Base-by-base conservation (phyloP, 2,329 filamentous ascomycete genomes). In the Colletotrichum limetticola region DNA sequence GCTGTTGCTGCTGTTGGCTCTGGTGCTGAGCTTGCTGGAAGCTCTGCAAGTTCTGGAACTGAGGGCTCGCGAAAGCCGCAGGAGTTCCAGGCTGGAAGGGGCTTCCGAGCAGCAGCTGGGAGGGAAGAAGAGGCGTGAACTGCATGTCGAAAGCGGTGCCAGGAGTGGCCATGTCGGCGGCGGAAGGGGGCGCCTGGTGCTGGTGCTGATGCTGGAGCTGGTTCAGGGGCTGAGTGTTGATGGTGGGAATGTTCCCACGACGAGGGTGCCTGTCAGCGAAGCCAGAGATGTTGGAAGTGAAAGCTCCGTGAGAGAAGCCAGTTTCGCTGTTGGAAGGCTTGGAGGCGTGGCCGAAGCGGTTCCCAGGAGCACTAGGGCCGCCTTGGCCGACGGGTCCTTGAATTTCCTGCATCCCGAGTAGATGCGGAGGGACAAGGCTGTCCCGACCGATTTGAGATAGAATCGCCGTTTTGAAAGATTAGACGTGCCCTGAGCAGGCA, bases 41-140 rank as follows among this genome's bases (percentile, higher is more conserved):
- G 75, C 88, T 91, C 72, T 92, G 90, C 81, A 97, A 92, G 81
- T 89, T 95, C 82, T 97, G 93, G 83, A 98, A 99, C 82, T 98
- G 95, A 52, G 95, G 93, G 76, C 94, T 98, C 74, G 92, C 91
- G 84, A 98, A 98, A 49, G 94, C 92, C 42, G 93, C 94, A 4
- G 96, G 96, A 5, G 94, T 98, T 55, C 95, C 97, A 16, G 97
- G 95, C 85, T 98, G 97, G 85, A 98, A 98, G 22, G 97, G 97
- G 83, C 95, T 98, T 60, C 97, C 97, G 63, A 98, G 92, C 30
- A 99, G 91, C 78, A 99, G 88, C 84, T 98, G 95, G 42, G 96
- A 98, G 46, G 97, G 97, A 49, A 99, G 91, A 76, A 99, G 89
- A 76, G 97, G 96, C 12, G 97, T 98, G 84, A 98, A 98, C 85